Percentiles rank a stretch among this genome's conserved stretches.
Conservation (phyloP, 2,329 filamentous ascomycete genomes). For the Fusarium acutatum region DNA sequence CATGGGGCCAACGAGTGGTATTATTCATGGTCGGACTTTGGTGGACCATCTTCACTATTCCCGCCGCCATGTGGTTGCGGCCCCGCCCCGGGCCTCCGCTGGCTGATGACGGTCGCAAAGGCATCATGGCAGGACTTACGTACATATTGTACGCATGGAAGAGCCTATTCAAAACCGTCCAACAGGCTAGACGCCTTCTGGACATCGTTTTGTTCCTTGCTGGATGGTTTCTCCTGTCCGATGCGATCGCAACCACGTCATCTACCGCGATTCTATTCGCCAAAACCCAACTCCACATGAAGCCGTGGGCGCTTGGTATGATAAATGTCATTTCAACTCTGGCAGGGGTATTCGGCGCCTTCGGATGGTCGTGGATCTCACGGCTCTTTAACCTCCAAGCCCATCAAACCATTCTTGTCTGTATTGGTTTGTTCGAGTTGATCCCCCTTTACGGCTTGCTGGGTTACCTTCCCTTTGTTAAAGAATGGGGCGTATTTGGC, state of each 20-base stretch:
- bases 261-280: slow-evolving; percentile 96
- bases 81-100: slow-evolving; percentile 89
- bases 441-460: slow-evolving; percentile 92
- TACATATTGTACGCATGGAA: slow-evolving; percentile 89
- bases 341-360: slow-evolving; percentile 85
- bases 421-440: slow-evolving; percentile 88
- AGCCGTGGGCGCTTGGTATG: slow-evolving; percentile 83
- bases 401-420: slow-evolving; percentile 90
- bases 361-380: slow-evolving; percentile 86
- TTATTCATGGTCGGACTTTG: slow-evolving; percentile 87
- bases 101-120: slow-evolving; percentile 51
- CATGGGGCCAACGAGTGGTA: slow-evolving; percentile 85
- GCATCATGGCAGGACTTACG: slow-evolving; percentile 61
- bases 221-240: slow-evolving; percentile 94
- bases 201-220: slow-evolving; percentile 82
- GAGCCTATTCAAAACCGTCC: slow-evolving; percentile 81
- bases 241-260: slow-evolving; percentile 92
- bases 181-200: slow-evolving; percentile 74
- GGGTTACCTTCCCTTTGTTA: slow-evolving; percentile 84
- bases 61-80: slow-evolving; percentile 86
- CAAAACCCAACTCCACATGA: slow-evolving; percentile 92
- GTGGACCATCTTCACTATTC: slow-evolving; percentile 94
- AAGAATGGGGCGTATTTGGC: slow-evolving; percentile 77
- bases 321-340: slow-evolving; percentile 93
- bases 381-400: slow-evolving; percentile 74